These are phyloP conservation scores for Colletotrichum tofieldiae DNA, from an alignment of 2,329 filamentous ascomycete genomes.

Conservation along the genomic window DNA sequence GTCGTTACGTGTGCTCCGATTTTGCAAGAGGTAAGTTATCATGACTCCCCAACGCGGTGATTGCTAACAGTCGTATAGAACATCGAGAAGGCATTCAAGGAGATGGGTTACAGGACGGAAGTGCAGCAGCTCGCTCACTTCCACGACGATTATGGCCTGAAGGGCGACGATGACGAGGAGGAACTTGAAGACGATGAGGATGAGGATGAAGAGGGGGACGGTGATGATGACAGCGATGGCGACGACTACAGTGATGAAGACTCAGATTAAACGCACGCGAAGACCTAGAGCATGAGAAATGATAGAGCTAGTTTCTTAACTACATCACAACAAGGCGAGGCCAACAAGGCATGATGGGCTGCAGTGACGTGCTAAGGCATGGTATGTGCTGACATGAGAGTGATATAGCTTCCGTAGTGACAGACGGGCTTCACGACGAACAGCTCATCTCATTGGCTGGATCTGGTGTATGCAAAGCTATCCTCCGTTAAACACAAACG, in stretches of 20 bases:
- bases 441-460: not conserved
- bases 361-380: not conserved
- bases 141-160: slow-evolving; percentile 90
- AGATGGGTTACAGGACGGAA: slow-evolving; percentile 84
- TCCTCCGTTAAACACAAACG: no score
- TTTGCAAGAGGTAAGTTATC: slow-evolving; percentile 82
- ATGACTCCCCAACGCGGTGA: no score
- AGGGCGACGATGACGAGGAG: slow-evolving; percentile 73
- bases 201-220: slow-evolving; percentile 69
- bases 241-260: slow-evolving; percentile 58
- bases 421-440: not conserved
- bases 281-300: not conserved
- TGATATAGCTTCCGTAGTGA: not conserved
- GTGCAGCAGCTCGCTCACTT: slow-evolving; percentile 83
- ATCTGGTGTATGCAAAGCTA: not conserved
- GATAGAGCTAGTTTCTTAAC: slow-evolving; percentile 17
- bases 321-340: not conserved
- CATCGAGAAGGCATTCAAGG: slow-evolving; percentile 81
- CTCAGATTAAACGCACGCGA: slow-evolving; percentile 33
- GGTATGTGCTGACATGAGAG: not conserved
- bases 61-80: slow-evolving; percentile 64
- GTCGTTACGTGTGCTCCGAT: slow-evolving; percentile 90
- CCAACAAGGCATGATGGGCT: not conserved
- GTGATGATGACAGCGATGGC: slow-evolving; percentile 65
- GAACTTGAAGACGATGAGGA: slow-evolving; percentile 70